Evolutionary conservation across 352 stramenopile genomes (phyloP), one percentile per base, ranked within the genome.

Genomic region (Hyaloperonospora arabidopsidis): DNA sequence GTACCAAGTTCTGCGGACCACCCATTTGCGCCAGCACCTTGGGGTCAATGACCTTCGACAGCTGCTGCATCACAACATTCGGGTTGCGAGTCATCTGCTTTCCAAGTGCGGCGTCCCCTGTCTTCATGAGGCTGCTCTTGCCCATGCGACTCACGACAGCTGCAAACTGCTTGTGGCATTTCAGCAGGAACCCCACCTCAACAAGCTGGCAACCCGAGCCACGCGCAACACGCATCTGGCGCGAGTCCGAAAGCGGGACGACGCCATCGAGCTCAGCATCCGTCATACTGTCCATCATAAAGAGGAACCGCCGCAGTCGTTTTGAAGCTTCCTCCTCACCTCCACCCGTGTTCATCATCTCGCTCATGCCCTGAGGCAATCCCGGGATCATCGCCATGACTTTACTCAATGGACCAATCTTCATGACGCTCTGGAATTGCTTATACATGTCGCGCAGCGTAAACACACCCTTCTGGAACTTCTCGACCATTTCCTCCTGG

Each of bases 241-340:
- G 79, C 25, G 80, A 83, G 22, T 81, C 63, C 12, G 76, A 76
- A 3, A 95, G 59, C 48, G 73, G 65, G 25, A 86, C 76, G n/a
- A 89, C 48, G 21, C 85, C 95, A 66, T 99, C 97, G 2, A 99
- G 78, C 66, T 98, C 94, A 1, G 88, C 87, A 55, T 97, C 87
- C 4, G 89, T 98, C 97, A 99, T 99, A 57, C 79, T 97, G 67
- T 99, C 97, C 95, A 99, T 98, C 80, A 99, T 98, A 76, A 96
- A 98, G 63, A 99, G 82, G 73, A 99, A 99, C 43, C 92, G 93
- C 46, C 97, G 96, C 29, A 99, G 76, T 15, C 89, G 77, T 59
- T 95, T 93, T 5, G 80, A 96, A 11, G 79, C 82, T 66, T 98
- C 87, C 47, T 98, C 86, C 52, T 97, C 93, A 5, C 87, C 86